Conservation (phyloP, 768 basidiomycete genomes). For the Tulasnella calospora region DNA sequence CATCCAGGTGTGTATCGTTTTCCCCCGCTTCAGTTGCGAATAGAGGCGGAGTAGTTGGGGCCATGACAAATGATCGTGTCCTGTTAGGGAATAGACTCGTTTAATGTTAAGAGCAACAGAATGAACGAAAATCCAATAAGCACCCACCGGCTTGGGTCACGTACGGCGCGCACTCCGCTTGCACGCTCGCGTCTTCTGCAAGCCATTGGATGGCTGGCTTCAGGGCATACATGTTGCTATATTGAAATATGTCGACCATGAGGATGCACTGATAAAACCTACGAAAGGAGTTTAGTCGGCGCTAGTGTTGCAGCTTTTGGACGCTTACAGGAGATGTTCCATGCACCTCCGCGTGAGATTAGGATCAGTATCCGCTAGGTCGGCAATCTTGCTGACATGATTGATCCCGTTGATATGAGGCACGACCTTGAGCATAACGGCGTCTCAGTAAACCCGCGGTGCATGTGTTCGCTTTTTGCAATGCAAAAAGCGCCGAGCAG, state of each 20-base stretch:
- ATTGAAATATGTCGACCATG: conserved; percentile 96
- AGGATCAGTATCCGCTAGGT: conserved; percentile 83
- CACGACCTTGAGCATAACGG: conserved; percentile 51
- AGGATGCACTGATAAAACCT: conserved; percentile 90
- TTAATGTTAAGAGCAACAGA: not conserved
- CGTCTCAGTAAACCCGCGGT: not conserved
- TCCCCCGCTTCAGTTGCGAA: conserved; percentile 76
- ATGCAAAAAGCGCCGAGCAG: not conserved
- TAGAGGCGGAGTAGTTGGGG: conserved; percentile 81
- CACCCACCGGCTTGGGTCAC: conserved; percentile 67
- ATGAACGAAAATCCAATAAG: not conserved
- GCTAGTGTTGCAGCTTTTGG: not conserved
- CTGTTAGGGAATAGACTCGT: conserved; percentile 25
- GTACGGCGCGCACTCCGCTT: conserved; percentile 87
- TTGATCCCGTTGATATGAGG: conserved; percentile 84
- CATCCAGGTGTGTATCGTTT: conserved; percentile 85
- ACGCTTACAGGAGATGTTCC: conserved; percentile 81
- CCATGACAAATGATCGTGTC: conserved; percentile 67
- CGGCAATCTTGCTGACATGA: conserved; percentile 85
- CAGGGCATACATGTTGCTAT: conserved; percentile 94
- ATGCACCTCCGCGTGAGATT: conserved; percentile 79
- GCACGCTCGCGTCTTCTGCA: conserved; percentile 76
- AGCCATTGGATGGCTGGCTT: conserved; percentile 83
- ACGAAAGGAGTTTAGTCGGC: not conserved
- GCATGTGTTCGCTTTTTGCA: conserved; percentile 13